Percentiles rank a stretch among this genome's conserved stretches.
Evolutionary conservation across 139 green algal species (phyloP).

Genomic region (Medakamo hakoo): DNA sequence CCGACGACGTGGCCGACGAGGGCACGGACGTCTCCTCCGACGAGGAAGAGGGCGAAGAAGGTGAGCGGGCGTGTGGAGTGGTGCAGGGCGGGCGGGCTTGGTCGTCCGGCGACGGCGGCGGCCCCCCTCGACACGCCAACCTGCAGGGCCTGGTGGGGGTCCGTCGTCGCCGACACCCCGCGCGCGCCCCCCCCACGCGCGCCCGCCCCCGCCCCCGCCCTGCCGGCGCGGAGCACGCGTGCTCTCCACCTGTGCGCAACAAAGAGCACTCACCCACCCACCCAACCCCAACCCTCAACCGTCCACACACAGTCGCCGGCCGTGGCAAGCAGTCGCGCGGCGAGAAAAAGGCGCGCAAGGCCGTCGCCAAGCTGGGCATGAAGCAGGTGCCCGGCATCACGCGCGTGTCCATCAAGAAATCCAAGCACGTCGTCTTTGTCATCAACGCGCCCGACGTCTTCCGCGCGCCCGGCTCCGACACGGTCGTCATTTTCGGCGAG

Average conservation of each 20-base stretch:
- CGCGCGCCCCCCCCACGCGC: neutral
- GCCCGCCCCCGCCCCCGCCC: neutral
- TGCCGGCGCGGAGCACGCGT: no score
- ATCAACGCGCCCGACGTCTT: constrained; percentile 93
- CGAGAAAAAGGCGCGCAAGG: constrained; percentile 98
- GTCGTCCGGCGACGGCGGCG: neutral
- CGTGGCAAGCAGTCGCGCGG: constrained; percentile 81
- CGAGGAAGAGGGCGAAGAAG: constrained; percentile 10
- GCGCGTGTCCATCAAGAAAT: constrained; percentile 95
- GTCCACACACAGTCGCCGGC: constrained; percentile 6
- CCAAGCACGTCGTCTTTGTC: constrained; percentile 99
- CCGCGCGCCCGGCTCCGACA: constrained; percentile 89
- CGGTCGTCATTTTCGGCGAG: constrained; percentile 99
- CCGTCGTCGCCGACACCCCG: neutral
- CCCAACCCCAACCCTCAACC: neutral
- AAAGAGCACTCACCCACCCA: no score
- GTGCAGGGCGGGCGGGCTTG: neutral
- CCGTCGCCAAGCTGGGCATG: constrained; percentile 98
- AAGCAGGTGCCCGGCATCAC: constrained; percentile 81
- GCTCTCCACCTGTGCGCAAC: no score
- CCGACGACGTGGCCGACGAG: constrained; percentile 16
- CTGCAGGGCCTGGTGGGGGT: neutral
- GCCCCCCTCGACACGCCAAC: neutral
- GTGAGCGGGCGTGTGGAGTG: neutral
- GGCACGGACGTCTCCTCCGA: constrained; percentile 8